Conservation (phyloP, 208 protist genomes). For the Wallacemonas sp. region DNA sequence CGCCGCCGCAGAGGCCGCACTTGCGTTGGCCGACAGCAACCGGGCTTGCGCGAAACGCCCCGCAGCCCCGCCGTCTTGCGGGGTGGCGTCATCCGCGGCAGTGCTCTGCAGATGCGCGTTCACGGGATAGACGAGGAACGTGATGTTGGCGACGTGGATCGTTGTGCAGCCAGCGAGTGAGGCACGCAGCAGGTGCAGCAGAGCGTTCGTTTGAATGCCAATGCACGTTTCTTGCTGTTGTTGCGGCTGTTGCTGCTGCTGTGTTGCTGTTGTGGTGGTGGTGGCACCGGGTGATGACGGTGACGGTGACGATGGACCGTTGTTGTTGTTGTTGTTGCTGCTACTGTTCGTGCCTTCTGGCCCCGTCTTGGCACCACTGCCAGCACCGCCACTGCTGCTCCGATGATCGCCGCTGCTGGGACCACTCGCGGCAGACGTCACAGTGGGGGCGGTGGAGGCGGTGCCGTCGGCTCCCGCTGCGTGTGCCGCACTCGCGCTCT, state of each 20-base stretch:
- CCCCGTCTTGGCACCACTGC: no score
- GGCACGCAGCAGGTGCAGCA: constrained; percentile 68
- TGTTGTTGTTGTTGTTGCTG: no score
- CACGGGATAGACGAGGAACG: constrained; percentile 71
- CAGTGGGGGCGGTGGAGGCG: background rate
- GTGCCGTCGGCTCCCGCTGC: background rate
- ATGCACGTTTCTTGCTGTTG: constrained; percentile 46
- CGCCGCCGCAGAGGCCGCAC: constrained; percentile 21
- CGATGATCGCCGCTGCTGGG: no score
- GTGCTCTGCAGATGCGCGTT: background rate
- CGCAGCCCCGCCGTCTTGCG: background rate
- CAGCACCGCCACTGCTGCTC: no score
- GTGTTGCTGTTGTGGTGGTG: constrained; percentile 14
- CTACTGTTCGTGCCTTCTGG: no score
- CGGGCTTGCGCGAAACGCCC: background rate
- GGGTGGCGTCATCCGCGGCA: background rate
- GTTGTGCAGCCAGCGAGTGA: constrained; percentile 62
- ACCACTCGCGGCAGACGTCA: no score
- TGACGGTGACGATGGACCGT: no score
- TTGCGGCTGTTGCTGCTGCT: constrained; percentile 17
- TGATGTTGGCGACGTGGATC: constrained; percentile 70
- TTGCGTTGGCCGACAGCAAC: constrained; percentile 3
- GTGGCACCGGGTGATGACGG: no score
- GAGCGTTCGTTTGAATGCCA: constrained; percentile 54
- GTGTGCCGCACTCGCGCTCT: background rate